phyloP scores from a whole-genome alignment of 306 rosid species.

The Quercus dentata region DNA sequence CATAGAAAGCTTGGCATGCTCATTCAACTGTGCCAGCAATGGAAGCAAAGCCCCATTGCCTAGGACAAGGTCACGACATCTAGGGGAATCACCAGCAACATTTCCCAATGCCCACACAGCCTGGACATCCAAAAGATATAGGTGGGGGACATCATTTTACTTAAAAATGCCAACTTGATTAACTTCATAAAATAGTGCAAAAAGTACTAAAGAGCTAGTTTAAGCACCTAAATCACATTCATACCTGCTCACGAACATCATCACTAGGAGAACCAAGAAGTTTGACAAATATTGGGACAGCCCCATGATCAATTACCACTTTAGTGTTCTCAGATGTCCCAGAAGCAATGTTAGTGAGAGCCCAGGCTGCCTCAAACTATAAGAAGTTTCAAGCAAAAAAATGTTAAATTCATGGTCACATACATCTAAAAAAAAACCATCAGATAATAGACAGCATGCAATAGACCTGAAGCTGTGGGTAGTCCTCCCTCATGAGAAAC shows the following conservation, averaged over 20 bases:
- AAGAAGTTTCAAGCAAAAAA: conserved; percentile 13
- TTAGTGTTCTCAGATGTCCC: conserved; percentile 93
- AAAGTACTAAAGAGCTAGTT: background rate
- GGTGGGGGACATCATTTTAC: background rate
- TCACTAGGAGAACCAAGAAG: conserved; percentile 86
- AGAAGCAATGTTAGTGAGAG: conserved; percentile 91
- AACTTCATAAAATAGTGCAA: background rate
- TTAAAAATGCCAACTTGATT: background rate
- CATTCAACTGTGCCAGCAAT: conserved; percentile 77
- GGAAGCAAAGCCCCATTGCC: conserved; percentile 75
- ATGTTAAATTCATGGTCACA: background rate
- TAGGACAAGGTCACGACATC: conserved; percentile 91
- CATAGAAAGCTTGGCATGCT: conserved; percentile 92
- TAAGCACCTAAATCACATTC: background rate
- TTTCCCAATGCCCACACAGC: conserved; percentile 97
- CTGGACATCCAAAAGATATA: conserved; percentile 31
- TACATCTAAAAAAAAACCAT: background rate
- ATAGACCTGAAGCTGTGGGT: conserved; percentile 82
- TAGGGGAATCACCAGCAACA: conserved; percentile 96
- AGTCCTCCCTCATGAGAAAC: conserved; percentile 78
- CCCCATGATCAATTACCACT: conserved; percentile 85
- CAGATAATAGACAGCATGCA: background rate
- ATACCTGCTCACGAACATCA: conserved; percentile 96
- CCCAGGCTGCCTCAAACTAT: conserved; percentile 99
- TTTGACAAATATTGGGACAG: conserved; percentile 83